phyloP scores from a whole-genome alignment of 2,329 filamentous ascomycete species.

The Phyllosticta citribraziliensis region DNA sequence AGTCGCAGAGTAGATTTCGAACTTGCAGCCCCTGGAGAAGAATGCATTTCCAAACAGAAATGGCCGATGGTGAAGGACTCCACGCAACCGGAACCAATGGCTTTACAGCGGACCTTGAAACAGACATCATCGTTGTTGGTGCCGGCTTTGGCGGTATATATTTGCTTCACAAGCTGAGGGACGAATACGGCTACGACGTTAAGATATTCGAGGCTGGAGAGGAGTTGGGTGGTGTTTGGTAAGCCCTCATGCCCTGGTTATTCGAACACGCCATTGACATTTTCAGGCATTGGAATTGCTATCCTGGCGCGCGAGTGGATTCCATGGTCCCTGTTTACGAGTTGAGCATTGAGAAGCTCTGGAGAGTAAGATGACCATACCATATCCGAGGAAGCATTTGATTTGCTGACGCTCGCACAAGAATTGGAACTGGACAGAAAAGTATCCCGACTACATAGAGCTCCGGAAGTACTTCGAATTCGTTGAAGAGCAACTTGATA shows the following conservation, averaged over 20 bases:
- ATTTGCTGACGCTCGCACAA: conserved; percentile 15
- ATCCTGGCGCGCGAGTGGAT: conserved; percentile 39
- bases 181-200: conserved; percentile 29
- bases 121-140: conserved; percentile 30
- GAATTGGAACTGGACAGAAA: conserved; percentile 48
- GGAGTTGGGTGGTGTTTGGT: conserved; percentile 33
- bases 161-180: conserved; percentile 31
- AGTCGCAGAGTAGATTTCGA: not conserved
- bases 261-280: not conserved
- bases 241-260: not conserved
- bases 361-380: conserved; percentile 23
- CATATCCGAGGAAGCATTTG: not conserved
- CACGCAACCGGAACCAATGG: conserved; percentile 12
- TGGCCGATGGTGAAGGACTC: not conserved
- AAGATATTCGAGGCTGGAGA: conserved; percentile 32
- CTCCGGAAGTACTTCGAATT: conserved; percentile 51
- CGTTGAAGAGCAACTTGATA: conserved; percentile 43
- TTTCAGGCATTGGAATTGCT: conserved; percentile 32
- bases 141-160: conserved; percentile 34
- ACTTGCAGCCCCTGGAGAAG: not conserved
- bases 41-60: not conserved
- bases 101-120: conserved; percentile 27
- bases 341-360: conserved; percentile 38
- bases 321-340: conserved; percentile 39
- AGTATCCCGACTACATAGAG: conserved; percentile 44